phyloP scores from a whole-genome alignment of 225 moss, liverwort and hornwort genomes.

The Rhytidiadelphus loreus region DNA sequence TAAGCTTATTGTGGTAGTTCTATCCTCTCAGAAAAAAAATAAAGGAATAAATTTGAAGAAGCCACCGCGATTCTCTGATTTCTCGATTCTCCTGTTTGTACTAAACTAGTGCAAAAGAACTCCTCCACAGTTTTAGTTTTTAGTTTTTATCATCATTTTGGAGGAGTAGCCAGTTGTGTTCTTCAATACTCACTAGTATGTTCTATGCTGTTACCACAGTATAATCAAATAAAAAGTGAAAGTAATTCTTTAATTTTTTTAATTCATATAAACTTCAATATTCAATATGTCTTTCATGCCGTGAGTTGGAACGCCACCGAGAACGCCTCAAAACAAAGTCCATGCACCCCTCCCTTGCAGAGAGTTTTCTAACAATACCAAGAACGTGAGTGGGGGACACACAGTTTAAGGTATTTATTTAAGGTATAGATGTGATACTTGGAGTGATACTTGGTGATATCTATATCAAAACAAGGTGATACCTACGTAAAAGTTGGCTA shows the following conservation, averaged over 20 bases:
- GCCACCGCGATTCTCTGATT: background rate
- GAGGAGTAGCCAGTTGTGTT: background rate
- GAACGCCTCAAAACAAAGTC: rapidly evolving
- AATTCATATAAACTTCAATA: background rate
- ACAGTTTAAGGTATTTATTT: too few species aligned
- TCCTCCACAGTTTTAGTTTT: background rate
- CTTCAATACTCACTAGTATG: background rate
- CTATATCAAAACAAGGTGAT: background rate
- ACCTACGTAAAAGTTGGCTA: background rate
- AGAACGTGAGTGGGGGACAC: rapidly evolving
- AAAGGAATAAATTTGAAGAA: background rate
- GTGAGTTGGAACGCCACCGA: rapidly evolving
- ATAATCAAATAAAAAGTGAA: too few species aligned
- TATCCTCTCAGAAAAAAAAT: background rate
- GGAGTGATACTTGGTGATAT: background rate
- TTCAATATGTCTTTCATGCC: background rate
- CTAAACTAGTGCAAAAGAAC: background rate
- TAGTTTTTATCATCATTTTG: background rate
- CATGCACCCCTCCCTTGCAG: rapidly evolving
- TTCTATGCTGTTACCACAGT: background rate
- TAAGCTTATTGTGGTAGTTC: background rate
- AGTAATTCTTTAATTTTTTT: background rate
- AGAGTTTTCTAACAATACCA: too few species aligned
- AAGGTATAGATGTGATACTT: background rate
- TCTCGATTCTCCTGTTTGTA: background rate